These are phyloP conservation scores for Podospora tetraspora DNA, from an alignment of 495 filamentous ascomycete species.

Conservation along the genomic window DNA sequence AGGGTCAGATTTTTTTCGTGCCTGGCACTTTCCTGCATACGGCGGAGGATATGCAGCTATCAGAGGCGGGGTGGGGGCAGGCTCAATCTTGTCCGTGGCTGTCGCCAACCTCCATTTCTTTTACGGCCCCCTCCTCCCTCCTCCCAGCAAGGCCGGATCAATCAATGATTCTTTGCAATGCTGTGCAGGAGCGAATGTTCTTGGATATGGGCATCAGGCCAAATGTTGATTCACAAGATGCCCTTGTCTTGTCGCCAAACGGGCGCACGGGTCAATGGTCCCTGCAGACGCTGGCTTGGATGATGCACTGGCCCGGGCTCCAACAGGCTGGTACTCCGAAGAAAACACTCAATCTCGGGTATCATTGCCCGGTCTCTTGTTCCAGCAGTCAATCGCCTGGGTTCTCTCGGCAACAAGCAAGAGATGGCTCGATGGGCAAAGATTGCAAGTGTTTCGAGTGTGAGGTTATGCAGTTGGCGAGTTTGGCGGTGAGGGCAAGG, in stretches of 20 bases:
- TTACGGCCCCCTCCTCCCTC: neutral
- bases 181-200: neutral
- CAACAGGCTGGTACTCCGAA: neutral
- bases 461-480: neutral
- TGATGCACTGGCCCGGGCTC: neutral
- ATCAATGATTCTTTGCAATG: neutral
- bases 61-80: neutral
- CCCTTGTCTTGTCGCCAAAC: neutral
- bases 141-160: neutral
- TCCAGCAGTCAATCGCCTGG: neutral
- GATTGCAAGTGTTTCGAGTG: neutral
- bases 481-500: neutral
- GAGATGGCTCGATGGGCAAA: neutral
- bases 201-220: neutral
- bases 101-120: neutral
- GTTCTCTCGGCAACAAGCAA: neutral
- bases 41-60: conserved; percentile 4
- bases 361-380: neutral
- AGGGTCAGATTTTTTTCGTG: conserved; percentile 30
- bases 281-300: neutral
- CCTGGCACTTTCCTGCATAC: conserved; percentile 5
- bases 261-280: neutral
- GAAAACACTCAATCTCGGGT: neutral
- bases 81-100: neutral
- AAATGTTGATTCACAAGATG: neutral